Evolutionary conservation across 257 asterid genomes (phyloP).

Genomic region (Nicotiana otophora): DNA sequence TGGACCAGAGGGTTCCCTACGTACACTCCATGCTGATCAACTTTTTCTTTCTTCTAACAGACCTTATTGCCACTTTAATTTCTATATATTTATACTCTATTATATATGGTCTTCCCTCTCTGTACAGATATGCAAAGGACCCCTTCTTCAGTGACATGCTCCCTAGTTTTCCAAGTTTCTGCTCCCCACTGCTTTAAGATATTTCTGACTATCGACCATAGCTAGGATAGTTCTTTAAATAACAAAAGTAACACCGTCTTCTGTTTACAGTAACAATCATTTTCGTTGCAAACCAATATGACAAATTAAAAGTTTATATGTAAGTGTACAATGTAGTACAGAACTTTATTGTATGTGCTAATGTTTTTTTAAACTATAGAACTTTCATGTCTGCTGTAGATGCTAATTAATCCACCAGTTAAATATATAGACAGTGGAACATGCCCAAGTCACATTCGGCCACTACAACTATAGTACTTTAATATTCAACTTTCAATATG

Average conservation of each 20-base stretch:
- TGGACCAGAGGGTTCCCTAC: neutral
- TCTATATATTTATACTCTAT: neutral
- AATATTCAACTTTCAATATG: too few relatives aligned
- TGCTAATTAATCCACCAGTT: neutral
- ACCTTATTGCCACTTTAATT: neutral
- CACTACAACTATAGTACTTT: too few relatives aligned
- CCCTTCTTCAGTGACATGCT: constrained; percentile 1
- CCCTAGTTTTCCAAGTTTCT: neutral
- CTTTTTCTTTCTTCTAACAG: neutral
- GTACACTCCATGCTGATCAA: neutral
- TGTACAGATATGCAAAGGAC: constrained; percentile 22
- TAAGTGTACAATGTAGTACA: neutral
- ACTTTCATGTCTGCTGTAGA: neutral
- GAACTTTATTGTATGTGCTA: neutral
- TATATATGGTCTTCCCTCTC: neutral
- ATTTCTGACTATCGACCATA: neutral
- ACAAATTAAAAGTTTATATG: neutral
- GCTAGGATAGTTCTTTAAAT: too few relatives aligned
- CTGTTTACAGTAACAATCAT: neutral
- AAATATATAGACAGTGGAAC: neutral
- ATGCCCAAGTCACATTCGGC: too few relatives aligned
- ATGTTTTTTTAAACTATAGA: neutral
- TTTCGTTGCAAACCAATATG: neutral
- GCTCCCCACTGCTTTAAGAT: neutral
- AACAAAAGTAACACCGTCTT: neutral